Base-by-base conservation (phyloP, 495 filamentous ascomycete species). In the Aspergillus homomorphus region DNA sequence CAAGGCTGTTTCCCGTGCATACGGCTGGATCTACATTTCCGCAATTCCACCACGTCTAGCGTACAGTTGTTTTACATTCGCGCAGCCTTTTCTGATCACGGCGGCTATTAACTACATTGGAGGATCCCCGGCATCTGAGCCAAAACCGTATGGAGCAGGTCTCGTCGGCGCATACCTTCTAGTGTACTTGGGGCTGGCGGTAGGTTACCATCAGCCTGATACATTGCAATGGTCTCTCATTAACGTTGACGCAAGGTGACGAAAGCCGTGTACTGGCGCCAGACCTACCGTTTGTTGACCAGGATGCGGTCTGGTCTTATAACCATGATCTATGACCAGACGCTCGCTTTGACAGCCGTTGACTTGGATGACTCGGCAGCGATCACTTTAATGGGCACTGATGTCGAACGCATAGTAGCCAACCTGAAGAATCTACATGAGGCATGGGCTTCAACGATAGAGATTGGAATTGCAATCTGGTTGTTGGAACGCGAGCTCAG, bases 21-120 rank as follows among this genome's bases (percentile, higher is more conserved):
- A 67, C 41, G 12, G 50, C 3, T 65, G 62, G 59, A 65, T 73
- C 48, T 46, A 80, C 20, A 52, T 75, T 6, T 65, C 67, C 19
- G 77, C 72, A 1, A 72, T 82, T 22, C 64, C 74, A 4, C 82
- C 84, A 2, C 74, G 81, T 5, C 56, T 82, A 5, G 75, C 66
- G 44, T 68, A 81, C 15, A 80, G 77, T 38, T 82, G 65, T 0
- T 84, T 87, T 68, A 77, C 63, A 33, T 83, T 83, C 60, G 79
- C 76, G 33, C 84, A 87, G 53, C 83, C 85, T 1, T 82, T 88
- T 45, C 69, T 88, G 42, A 78, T 88, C 21, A 69, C 78, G 41
- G 67, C 72, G 4, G 71, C 80, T 0, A 61, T 83, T 53, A 56
- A 38, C 69, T 77, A 51, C 66, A 74, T 33, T 22, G 71, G 16